Percentiles rank a stretch among this genome's conserved stretches.
Conservation (phyloP, 2,329 filamentous ascomycete species). For the Claviceps arundinis region DNA sequence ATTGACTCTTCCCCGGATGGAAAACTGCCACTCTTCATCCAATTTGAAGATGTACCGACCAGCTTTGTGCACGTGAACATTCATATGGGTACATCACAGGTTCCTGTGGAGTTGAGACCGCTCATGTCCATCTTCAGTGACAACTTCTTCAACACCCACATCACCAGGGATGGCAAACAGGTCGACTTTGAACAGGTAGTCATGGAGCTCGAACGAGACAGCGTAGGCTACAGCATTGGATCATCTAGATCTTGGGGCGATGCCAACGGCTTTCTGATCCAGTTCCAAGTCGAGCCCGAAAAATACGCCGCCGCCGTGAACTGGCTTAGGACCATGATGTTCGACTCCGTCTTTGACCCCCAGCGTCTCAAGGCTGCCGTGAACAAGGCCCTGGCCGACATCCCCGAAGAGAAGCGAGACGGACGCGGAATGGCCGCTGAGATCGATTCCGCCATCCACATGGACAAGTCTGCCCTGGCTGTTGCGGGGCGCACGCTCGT, state of each 20-base stretch:
- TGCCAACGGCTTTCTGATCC: constrained; percentile 66
- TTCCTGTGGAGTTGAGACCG: constrained; percentile 75
- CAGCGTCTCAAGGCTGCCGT: constrained; percentile 49
- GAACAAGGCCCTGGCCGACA: constrained; percentile 75
- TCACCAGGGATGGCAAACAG: constrained; percentile 59
- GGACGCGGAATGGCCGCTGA: constrained; percentile 55
- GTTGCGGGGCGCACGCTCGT: constrained; percentile 74
- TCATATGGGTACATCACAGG: constrained; percentile 61
- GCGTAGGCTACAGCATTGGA: constrained; percentile 67
- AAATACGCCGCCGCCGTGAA: constrained; percentile 73
- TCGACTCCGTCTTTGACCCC: constrained; percentile 77
- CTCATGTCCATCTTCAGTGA: constrained; percentile 73
- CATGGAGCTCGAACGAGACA: constrained; percentile 80
- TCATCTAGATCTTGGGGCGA: constrained; percentile 58
- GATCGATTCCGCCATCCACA: constrained; percentile 66
- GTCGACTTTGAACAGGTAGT: constrained; percentile 88
- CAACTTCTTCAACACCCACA: constrained; percentile 89
- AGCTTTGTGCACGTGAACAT: constrained; percentile 83
- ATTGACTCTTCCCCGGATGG: constrained; percentile 54
- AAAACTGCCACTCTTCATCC: constrained; percentile 72
- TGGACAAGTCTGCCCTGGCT: constrained; percentile 60
- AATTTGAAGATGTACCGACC: constrained; percentile 88
- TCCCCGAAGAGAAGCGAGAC: constrained; percentile 82
- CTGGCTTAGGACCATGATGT: constrained; percentile 79
- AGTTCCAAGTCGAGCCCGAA: constrained; percentile 74